These are phyloP conservation scores for Aureobasidium musti DNA, from an alignment of 2,329 filamentous ascomycete genomes.

Conservation along the genomic window DNA sequence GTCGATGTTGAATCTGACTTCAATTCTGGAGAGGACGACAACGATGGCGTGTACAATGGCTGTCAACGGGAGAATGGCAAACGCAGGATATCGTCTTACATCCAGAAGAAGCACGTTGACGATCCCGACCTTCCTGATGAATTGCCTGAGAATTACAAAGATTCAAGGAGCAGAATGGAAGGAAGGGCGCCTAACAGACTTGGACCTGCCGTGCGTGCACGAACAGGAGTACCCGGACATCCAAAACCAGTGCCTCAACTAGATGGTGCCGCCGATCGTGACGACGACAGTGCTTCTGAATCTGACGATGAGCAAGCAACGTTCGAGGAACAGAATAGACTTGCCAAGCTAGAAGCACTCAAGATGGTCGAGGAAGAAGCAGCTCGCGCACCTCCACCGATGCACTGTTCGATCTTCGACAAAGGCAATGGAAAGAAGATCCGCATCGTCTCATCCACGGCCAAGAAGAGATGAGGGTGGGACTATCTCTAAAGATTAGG, in stretches of 20 bases:
- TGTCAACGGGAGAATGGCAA: conserved; percentile 29
- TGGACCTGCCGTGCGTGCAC: conserved; percentile 31
- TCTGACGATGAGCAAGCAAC: conserved; percentile 7
- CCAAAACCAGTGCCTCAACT: not conserved
- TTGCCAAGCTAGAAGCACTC: conserved; percentile 42
- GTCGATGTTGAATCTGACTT: conserved; percentile 49
- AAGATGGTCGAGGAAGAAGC: conserved; percentile 36
- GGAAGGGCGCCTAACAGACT: conserved; percentile 29
- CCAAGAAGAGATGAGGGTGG: conserved; percentile 47
- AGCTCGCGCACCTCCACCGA: conserved; percentile 10
- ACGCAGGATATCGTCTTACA: conserved; percentile 44
- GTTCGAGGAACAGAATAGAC: conserved; percentile 40
- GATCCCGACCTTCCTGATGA: conserved; percentile 47
- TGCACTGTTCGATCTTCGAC: conserved; percentile 26
- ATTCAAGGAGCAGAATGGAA: conserved; percentile 35
- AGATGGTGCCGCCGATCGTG: not conserved
- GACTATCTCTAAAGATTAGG: conserved; percentile 51
- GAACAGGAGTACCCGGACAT: not conserved
- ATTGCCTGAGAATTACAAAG: conserved; percentile 47
- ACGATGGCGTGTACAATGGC: conserved; percentile 31
- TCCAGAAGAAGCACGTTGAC: conserved; percentile 47
- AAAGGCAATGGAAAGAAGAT: conserved; percentile 30
- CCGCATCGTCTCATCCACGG: conserved; percentile 29
- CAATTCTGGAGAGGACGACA: conserved; percentile 39
- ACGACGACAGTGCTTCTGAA: conserved; percentile 10